Evolutionary conservation across 108 stramenopile genomes (phyloP), one percentile per base, ranked within the genome.

Genomic region (Nitzschia sp.): DNA sequence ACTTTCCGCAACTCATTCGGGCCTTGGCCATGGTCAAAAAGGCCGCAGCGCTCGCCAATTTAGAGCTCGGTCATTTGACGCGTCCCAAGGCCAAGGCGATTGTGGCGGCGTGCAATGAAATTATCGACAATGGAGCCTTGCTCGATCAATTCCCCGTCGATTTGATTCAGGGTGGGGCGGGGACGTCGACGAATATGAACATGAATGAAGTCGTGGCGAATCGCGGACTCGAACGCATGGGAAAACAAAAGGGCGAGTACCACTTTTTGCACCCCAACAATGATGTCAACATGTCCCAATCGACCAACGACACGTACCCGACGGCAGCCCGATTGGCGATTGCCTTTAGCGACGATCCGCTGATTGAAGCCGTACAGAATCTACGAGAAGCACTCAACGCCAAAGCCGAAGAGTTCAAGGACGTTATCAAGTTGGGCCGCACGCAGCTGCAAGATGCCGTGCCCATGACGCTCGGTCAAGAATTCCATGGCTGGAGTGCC

Each of bases 121-220:
- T 89, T 26, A 82, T 82, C 35, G 47, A 23, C 13, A 16, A 38
- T 25, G 87, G 85, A 36, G 68, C 79, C 29, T 75, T 82, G 3
- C 80, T 84, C 35, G 85, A 76, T 17, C 77, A 86, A 45, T 86
- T 89, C 60, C 87, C 85, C 5, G 73, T 89, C 17, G 61, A 63
- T 54, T 54, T 85, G 36, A 86, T 75, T 36, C 85, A 86, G 71
- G 86, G 85, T 1, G 87, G 87, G 28, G 80, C 81, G 16, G 87
- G 87, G 15, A 89, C 87, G 11, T 81, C 82, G 44, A 78, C 77
- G 22, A 89, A 89, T 81, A 89, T 89, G 87, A 86, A 86, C 73
- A 72, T 52, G 50, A 89, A 89, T 64, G 87, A 89, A 70, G 87
- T 89, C 25, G 83, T 87, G 36, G 75, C 86, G 27, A 87, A 87